Conservation (phyloP, 2,329 filamentous ascomycete genomes). For the Microsporum canis region DNA sequence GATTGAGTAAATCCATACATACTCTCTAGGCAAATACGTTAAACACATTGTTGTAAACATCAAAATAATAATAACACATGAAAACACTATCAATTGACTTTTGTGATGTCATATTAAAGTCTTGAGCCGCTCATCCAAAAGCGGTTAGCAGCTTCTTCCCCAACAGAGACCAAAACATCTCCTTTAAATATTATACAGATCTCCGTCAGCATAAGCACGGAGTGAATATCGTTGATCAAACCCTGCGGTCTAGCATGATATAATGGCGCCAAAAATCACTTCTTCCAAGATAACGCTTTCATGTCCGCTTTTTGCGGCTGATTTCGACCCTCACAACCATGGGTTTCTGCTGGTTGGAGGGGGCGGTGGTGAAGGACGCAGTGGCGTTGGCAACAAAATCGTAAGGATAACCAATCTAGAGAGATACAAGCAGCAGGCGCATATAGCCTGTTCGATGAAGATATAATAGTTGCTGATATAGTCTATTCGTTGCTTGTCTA, state of each 20-base stretch:
- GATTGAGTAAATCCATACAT: slow-evolving; percentile 26
- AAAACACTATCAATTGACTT: background rate
- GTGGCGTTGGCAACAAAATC: slow-evolving; percentile 78
- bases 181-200: background rate
- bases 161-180: background rate
- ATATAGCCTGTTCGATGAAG: background rate
- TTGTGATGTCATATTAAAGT: slow-evolving; percentile 1
- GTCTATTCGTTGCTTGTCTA: slow-evolving; percentile 23
- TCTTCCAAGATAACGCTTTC: slow-evolving; percentile 55
- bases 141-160: background rate
- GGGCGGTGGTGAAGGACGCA: slow-evolving; percentile 71
- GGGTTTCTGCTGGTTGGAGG: slow-evolving; percentile 70
- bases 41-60: background rate
- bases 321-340: slow-evolving; percentile 73
- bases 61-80: background rate
- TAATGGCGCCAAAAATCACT: slow-evolving; percentile 31
- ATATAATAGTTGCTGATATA: background rate
- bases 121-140: background rate
- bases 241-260: background rate
- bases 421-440: slow-evolving; percentile 2
- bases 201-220: background rate
- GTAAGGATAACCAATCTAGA: slow-evolving; percentile 37
- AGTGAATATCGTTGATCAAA: background rate
- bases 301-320: slow-evolving; percentile 78
- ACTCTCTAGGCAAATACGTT: no score